phyloP scores from a whole-genome alignment of 1,139 yeast genomes.

The Zygosaccharomyces pseudobailii region DNA sequence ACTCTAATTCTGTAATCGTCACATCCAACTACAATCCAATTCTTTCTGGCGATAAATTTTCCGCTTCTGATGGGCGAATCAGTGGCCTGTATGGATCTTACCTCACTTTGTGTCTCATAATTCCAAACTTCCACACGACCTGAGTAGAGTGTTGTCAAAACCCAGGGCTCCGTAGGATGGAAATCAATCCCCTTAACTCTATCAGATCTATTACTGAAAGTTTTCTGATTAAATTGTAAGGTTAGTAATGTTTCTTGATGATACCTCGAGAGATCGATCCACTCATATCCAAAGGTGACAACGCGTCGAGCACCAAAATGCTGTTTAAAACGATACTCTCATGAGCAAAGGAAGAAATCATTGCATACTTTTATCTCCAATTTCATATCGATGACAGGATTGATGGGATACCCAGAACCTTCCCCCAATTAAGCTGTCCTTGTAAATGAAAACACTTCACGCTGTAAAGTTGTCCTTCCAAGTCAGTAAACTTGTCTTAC shows the following conservation, averaged over 20 bases:
- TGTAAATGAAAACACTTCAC: slow-evolving; percentile 4
- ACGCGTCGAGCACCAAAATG: not conserved
- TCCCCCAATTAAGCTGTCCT: not conserved
- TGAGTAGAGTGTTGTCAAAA: slow-evolving; percentile 76
- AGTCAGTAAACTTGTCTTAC: not conserved
- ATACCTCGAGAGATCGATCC: not conserved
- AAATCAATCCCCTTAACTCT: slow-evolving; percentile 97
- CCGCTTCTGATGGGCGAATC: slow-evolving; percentile 96
- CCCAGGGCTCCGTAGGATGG: slow-evolving; percentile 98
- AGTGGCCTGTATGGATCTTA: slow-evolving; percentile 78
- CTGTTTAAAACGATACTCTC: not conserved
- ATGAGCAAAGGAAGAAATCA: not conserved
- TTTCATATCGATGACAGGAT: slow-evolving; percentile 20
- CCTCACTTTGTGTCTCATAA: slow-evolving; percentile 67
- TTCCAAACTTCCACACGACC: slow-evolving; percentile 88
- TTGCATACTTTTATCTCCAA: slow-evolving; percentile 28
- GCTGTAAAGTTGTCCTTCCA: slow-evolving; percentile 12
- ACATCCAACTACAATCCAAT: slow-evolving; percentile 95
- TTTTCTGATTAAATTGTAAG: slow-evolving; percentile 18
- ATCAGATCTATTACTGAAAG: slow-evolving; percentile 57
- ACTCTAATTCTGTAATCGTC: slow-evolving; percentile 94
- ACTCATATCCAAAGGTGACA: not conserved
- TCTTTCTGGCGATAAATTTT: slow-evolving; percentile 88
- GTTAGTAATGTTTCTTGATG: not conserved
- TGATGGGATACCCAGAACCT: not conserved